Percentiles rank a stretch among this genome's conserved stretches.
Conservation (phyloP, 2,329 filamentous ascomycete genomes). For the Aspergillus fischeri region DNA sequence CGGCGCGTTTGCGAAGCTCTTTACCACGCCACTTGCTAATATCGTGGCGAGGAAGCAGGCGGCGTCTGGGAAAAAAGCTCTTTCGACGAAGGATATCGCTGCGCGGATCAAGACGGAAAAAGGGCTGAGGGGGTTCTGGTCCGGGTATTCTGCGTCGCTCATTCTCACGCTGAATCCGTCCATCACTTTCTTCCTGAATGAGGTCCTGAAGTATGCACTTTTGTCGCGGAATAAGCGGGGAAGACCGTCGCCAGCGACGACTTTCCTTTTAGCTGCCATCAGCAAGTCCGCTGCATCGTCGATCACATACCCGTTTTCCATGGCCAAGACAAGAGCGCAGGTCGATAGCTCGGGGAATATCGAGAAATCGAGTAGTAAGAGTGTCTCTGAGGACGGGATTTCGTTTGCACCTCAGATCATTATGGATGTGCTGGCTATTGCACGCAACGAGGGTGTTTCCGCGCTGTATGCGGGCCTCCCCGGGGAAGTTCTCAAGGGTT, state of each 20-base stretch:
- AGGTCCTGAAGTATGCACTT: constrained; percentile 60
- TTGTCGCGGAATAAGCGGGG: constrained; percentile 52
- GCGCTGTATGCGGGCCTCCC: constrained; percentile 73
- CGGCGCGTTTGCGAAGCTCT: constrained; percentile 68
- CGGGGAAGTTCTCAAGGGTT: constrained; percentile 75
- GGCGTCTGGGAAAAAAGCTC: constrained; percentile 36
- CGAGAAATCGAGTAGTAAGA: constrained; percentile 19
- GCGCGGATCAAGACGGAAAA: constrained; percentile 63
- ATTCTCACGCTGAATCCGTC: constrained; percentile 81
- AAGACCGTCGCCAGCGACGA: constrained; percentile 51
- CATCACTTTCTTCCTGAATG: constrained; percentile 80
- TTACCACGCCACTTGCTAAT: constrained; percentile 77
- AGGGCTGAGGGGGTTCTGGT: constrained; percentile 75
- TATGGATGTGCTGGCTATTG: constrained; percentile 55
- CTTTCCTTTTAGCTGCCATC: constrained; percentile 66
- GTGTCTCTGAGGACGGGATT: constrained; percentile 7
- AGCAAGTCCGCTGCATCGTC: constrained; percentile 75
- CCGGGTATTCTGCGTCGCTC: constrained; percentile 76
- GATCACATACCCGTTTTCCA: constrained; percentile 79
- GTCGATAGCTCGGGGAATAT: constrained; percentile 33
- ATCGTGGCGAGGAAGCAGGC: constrained; percentile 80
- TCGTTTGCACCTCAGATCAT: constrained; percentile 53
- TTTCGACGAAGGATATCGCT: constrained; percentile 55
- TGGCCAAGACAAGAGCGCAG: constrained; percentile 77
- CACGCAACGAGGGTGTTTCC: constrained; percentile 59